A percentile compares a stretch with the other conserved stretches of the same genome.
These are phyloP conservation scores for Suillus subalutaceus DNA, from an alignment of 768 basidiomycete genomes.

Conservation along the genomic window DNA sequence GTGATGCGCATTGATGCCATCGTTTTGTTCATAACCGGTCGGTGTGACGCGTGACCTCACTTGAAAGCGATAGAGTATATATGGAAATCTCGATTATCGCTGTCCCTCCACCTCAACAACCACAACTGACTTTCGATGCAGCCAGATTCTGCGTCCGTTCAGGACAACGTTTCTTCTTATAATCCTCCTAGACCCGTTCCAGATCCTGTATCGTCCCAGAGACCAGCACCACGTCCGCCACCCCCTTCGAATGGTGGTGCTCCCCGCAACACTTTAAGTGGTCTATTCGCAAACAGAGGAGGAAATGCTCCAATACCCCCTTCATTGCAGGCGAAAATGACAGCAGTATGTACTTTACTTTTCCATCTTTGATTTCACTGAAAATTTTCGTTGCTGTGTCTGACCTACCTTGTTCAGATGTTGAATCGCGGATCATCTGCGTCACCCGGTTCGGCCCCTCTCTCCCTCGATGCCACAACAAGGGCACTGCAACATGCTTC, in stretches of 20 bases:
- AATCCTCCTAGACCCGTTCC: slow-evolving; percentile 14
- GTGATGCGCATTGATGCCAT: neutral
- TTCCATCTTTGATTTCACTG: neutral
- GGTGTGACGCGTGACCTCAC: slow-evolving; percentile 24
- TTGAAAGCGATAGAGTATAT: slow-evolving; percentile 25
- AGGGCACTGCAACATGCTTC: slow-evolving; percentile 43
- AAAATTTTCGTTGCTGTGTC: slow-evolving; percentile 20
- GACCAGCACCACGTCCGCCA: slow-evolving; percentile 18
- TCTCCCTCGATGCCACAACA: slow-evolving; percentile 44
- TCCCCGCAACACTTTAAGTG: slow-evolving; percentile 35
- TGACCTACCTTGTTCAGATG: slow-evolving; percentile 41
- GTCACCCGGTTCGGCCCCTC: slow-evolving; percentile 28
- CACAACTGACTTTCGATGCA: slow-evolving; percentile 24
- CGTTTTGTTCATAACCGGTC: neutral
- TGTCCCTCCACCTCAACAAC: slow-evolving; percentile 20
- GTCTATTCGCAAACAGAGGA: slow-evolving; percentile 47
- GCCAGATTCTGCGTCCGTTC: slow-evolving; percentile 15
- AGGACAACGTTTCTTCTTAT: slow-evolving; percentile 16
- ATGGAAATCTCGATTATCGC: slow-evolving; percentile 39
- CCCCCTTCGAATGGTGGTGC: slow-evolving; percentile 21
- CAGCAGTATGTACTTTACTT: slow-evolving; percentile 58
- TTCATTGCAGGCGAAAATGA: slow-evolving; percentile 91
- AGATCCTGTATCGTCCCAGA: slow-evolving; percentile 7
- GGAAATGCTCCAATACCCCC: slow-evolving; percentile 80
- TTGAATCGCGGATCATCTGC: slow-evolving; percentile 42